Conservation (phyloP, 2,329 filamentous ascomycete species). For the Pleurostoma richardsiae region DNA sequence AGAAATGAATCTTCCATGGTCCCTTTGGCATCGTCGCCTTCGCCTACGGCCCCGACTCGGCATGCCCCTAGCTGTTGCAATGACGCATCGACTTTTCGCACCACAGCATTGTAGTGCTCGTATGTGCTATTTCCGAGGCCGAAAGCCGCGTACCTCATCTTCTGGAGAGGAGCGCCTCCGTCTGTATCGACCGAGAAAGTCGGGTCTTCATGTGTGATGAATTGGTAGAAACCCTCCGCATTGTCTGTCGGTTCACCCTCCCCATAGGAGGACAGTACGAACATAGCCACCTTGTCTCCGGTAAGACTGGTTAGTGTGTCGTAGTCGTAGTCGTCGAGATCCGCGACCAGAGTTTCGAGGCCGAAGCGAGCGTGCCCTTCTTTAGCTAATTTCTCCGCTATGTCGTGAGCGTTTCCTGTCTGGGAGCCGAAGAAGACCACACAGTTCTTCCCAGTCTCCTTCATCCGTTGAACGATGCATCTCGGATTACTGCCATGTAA, state of each 20-base stretch:
- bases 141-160: slow-evolving; percentile 90
- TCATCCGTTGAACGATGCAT: slow-evolving; percentile 93
- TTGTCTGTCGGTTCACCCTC: slow-evolving; percentile 99
- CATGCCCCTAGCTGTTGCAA: slow-evolving; percentile 77
- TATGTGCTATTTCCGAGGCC: slow-evolving; percentile 99
- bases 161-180: slow-evolving; percentile 66
- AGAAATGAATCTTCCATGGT: slow-evolving; percentile 99
- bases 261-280: slow-evolving; percentile 94
- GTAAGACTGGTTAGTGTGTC: slow-evolving; percentile 88
- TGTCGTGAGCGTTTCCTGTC: slow-evolving; percentile 97
- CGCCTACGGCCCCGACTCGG: slow-evolving; percentile 81
- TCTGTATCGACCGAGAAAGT: slow-evolving; percentile 64
- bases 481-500: slow-evolving; percentile 71
- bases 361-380: slow-evolving; percentile 95
- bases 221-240: slow-evolving; percentile 98
- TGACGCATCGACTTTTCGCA: slow-evolving; percentile 81
- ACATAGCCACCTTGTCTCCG: slow-evolving; percentile 87
- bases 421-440: slow-evolving; percentile 98
- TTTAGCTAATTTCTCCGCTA: slow-evolving; percentile 91
- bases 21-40: slow-evolving; percentile 94
- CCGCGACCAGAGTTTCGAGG: slow-evolving; percentile 95
- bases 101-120: slow-evolving; percentile 99
- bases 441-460: slow-evolving; percentile 93
- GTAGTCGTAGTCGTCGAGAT: slow-evolving; percentile 96
- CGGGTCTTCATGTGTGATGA: slow-evolving; percentile 76